phyloP scores from a whole-genome alignment of 2,329 filamentous ascomycete species.

The Pseudocercospora crystallina region DNA sequence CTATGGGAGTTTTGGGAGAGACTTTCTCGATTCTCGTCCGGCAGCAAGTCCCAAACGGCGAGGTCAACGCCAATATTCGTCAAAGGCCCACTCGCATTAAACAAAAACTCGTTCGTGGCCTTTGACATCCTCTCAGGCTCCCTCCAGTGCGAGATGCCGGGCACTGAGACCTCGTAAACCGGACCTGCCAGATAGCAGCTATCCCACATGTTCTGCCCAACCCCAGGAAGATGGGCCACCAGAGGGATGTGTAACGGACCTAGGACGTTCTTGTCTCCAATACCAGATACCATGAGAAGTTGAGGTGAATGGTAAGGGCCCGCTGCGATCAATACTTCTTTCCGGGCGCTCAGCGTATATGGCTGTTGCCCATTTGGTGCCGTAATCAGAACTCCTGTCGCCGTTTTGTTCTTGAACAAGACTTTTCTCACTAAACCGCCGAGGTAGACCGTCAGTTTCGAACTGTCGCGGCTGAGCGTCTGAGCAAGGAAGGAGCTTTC shows the following conservation, averaged over 20 bases:
- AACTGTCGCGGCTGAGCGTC: slow-evolving; percentile 16
- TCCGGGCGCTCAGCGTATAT: slow-evolving; percentile 31
- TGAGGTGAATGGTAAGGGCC: slow-evolving; percentile 34
- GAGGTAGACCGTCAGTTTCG: slow-evolving; percentile 32
- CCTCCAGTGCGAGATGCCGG: too few relatives aligned
- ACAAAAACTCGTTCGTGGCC: too few relatives aligned
- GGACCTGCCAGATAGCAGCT: too few relatives aligned
- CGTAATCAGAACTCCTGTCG: slow-evolving; percentile 28
- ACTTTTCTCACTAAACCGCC: slow-evolving; percentile 36
- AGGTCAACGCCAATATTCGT: slow-evolving; percentile 22
- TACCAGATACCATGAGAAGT: slow-evolving; percentile 34
- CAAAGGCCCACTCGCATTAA: slow-evolving; percentile 26
- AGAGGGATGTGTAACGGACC: slow-evolving; percentile 31
- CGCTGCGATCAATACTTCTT: slow-evolving; percentile 34
- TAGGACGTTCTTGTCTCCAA: slow-evolving; percentile 33
- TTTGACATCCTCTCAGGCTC: too few relatives aligned
- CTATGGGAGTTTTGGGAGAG: slow-evolving; percentile 10
- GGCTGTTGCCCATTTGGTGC: slow-evolving; percentile 22
- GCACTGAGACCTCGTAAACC: too few relatives aligned
- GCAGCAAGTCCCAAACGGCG: slow-evolving; percentile 18
- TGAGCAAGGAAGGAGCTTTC: slow-evolving; percentile 29
- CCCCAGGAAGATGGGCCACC: slow-evolving; percentile 26
- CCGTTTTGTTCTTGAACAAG: slow-evolving; percentile 29
- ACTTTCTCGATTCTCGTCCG: slow-evolving; percentile 18
- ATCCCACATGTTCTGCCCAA: slow-evolving; percentile 31